These are phyloP conservation scores for Athelia sp. DNA, from an alignment of 1,284 basidiomycete genomes.

Conservation along the genomic window DNA sequence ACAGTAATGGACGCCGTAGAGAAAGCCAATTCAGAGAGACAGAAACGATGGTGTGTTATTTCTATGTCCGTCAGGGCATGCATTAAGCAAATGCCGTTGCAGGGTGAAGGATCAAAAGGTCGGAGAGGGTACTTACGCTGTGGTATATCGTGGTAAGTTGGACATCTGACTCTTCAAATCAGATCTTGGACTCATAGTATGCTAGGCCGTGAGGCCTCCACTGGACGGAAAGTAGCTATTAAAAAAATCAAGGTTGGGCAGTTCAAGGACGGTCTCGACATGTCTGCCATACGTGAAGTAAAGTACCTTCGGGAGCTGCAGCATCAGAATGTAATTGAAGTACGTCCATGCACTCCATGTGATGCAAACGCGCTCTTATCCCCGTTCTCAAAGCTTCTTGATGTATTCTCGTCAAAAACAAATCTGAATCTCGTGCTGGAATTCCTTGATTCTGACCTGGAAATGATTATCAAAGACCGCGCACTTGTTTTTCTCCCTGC, in stretches of 20 bases:
- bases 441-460: conserved; percentile 96
- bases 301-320: conserved; percentile 93
- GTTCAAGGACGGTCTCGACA: conserved; percentile 97
- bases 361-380: background rate
- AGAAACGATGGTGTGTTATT: conserved; percentile 56
- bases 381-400: conserved; percentile 75
- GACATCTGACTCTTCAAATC: background rate
- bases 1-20: conserved; percentile 84
- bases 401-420: conserved; percentile 95
- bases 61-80: too few species aligned
- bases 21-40: conserved; percentile 63
- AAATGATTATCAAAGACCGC: conserved; percentile 94
- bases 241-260: conserved; percentile 98
- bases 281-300: conserved; percentile 98
- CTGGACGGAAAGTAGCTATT: conserved; percentile 83
- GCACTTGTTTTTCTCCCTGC: conserved; percentile 88
- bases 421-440: conserved; percentile 98
- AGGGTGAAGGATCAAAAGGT: conserved; percentile 87
- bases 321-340: conserved; percentile 95
- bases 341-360: conserved; percentile 21
- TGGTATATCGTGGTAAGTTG: conserved; percentile 84
- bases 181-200: background rate
- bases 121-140: conserved; percentile 96
- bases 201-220: conserved; percentile 64
- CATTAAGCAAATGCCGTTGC: conserved; percentile 7